Evolutionary conservation across 352 stramenopile species (phyloP).

Genomic region (Globisporangium echinulatum): DNA sequence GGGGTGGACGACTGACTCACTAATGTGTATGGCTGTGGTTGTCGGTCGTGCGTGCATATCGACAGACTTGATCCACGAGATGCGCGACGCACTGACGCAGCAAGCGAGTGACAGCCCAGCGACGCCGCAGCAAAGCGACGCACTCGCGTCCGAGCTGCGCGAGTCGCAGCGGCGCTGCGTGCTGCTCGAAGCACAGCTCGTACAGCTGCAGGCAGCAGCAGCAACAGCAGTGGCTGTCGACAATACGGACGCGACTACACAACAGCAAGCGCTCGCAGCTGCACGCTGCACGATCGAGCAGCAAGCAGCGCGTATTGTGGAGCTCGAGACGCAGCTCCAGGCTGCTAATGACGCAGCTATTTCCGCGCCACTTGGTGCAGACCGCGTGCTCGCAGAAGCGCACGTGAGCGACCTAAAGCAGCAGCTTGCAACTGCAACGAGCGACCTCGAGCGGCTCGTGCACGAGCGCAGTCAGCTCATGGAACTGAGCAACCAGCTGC

Average conservation of each 20-base stretch:
- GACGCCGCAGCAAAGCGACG: not conserved
- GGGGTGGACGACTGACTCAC: not conserved
- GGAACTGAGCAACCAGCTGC: conserved; percentile 77
- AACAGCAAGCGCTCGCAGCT: conserved; percentile 19
- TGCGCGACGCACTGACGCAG: conserved; percentile 60
- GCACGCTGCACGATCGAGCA: conserved; percentile 31
- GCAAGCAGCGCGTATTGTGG: conserved; percentile 35
- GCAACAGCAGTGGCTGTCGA: not conserved
- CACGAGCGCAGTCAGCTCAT: conserved; percentile 66
- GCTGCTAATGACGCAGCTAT: not conserved
- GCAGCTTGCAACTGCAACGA: conserved; percentile 36
- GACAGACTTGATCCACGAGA: conserved; percentile 64
- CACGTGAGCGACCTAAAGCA: conserved; percentile 34
- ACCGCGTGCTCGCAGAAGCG: conserved; percentile 20
- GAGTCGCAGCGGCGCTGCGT: conserved; percentile 36
- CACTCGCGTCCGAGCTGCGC: conserved; percentile 18
- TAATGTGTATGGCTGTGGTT: no score
- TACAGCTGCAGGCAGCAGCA: conserved; percentile 11
- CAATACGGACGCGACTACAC: not conserved
- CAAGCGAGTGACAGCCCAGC: conserved; percentile 23
- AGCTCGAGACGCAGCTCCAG: conserved; percentile 34
- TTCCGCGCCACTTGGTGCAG: not conserved
- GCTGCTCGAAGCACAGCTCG: conserved; percentile 35
- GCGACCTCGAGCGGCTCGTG: conserved; percentile 58
- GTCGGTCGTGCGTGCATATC: not conserved